A percentile compares a stretch with the other conserved stretches of the same genome.
These are phyloP conservation scores for Lanmaoa rubissima DNA, from an alignment of 768 basidiomycete species.

Conservation along the genomic window DNA sequence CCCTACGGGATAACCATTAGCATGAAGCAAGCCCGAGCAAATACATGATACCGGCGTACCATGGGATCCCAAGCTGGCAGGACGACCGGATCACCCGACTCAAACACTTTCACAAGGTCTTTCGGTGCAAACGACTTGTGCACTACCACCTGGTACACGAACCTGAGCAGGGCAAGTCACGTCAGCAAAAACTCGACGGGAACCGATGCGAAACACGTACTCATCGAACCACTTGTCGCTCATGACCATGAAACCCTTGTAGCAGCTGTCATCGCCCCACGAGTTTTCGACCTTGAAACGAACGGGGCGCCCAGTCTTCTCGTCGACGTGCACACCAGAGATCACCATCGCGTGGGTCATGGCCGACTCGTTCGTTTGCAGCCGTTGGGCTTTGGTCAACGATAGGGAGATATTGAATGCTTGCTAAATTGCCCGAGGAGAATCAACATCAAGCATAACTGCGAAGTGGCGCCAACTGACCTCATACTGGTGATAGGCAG, in stretches of 20 bases:
- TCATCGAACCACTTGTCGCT: conserved; percentile 90
- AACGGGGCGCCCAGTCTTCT: conserved; percentile 61
- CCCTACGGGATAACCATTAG: conserved; percentile 12
- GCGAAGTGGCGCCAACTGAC: conserved; percentile 30
- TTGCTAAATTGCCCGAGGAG: conserved; percentile 40
- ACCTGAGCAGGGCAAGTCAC: conserved; percentile 42
- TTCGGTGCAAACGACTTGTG: conserved; percentile 77
- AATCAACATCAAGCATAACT: conserved; percentile 1
- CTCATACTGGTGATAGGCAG: conserved; percentile 78
- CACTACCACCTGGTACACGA: conserved; percentile 91
- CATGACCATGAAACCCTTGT: conserved; percentile 93
- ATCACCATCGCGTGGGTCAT: conserved; percentile 95
- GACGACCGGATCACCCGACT: conserved; percentile 59
- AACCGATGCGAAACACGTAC: conserved; percentile 42
- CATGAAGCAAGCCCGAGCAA: not conserved
- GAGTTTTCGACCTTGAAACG: conserved; percentile 98
- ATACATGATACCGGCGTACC: conserved; percentile 15
- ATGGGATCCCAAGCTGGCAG: conserved; percentile 82
- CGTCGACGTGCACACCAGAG: conserved; percentile 85
- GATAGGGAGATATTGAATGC: conserved; percentile 82
- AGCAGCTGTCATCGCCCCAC: conserved; percentile 76
- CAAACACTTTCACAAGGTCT: conserved; percentile 79
- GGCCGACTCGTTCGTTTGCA: conserved; percentile 77
- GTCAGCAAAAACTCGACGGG: not conserved
- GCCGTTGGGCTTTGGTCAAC: conserved; percentile 81